Percentiles rank a stretch among this genome's conserved stretches.
Conservation (phyloP, 805 yeast species). For the Lipomyces kockii region DNA sequence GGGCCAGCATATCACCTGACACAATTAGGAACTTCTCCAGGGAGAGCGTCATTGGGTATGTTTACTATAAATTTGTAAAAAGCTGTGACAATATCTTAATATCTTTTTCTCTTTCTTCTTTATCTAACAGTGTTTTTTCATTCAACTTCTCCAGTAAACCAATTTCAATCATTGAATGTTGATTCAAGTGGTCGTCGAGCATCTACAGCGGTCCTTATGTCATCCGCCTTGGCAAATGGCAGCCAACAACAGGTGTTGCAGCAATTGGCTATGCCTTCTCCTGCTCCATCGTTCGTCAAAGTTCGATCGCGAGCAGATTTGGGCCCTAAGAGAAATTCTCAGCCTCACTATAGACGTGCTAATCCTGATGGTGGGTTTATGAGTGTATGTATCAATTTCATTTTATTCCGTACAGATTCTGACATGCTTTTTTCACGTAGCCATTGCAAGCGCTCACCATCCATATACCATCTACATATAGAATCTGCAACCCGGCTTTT, state of each 20-base stretch:
- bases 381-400: constrained; percentile 27
- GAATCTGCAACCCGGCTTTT: constrained; percentile 83
- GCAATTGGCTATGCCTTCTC: not conserved
- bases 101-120: constrained; percentile 1
- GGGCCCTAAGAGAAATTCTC: constrained; percentile 33
- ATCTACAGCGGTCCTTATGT: constrained; percentile 26
- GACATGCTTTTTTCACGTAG: constrained; percentile 46
- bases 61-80: not conserved
- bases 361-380: constrained; percentile 40
- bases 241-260: constrained; percentile 10
- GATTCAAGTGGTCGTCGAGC: constrained; percentile 29
- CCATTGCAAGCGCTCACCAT: constrained; percentile 83
- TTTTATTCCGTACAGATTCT: not conserved
- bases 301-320: constrained; percentile 33
- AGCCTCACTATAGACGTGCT: constrained; percentile 38
- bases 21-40: constrained; percentile 15
- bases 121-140: constrained; percentile 16
- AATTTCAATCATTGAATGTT: constrained; percentile 30
- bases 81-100: not conserved
- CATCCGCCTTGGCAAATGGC: constrained; percentile 9
- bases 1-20: constrained; percentile 11
- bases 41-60: constrained; percentile 24
- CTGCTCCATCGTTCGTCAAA: constrained; percentile 27
- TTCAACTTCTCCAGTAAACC: constrained; percentile 23
- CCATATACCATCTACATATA: constrained; percentile 76